phyloP scores from a whole-genome alignment of 2,329 filamentous ascomycete genomes.

The Paraphoma chrysanthemicola region DNA sequence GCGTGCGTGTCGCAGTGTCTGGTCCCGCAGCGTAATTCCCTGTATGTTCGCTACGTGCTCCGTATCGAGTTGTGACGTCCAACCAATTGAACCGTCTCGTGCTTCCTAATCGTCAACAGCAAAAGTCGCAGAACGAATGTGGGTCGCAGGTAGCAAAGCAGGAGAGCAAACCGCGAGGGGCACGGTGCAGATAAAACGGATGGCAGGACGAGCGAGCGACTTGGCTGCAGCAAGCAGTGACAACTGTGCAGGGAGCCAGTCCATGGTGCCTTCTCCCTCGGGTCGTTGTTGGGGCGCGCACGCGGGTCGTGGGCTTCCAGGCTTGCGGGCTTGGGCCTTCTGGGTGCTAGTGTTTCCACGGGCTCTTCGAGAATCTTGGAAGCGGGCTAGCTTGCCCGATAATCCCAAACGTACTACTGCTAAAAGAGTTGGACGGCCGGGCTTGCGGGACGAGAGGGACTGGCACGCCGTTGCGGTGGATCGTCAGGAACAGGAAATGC shows the following conservation, averaged over 20 bases:
- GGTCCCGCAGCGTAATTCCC: not conserved
- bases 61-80: not conserved
- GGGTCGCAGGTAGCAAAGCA: not conserved
- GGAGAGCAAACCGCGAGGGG: not conserved
- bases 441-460: not conserved
- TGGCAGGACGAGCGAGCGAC: conserved; percentile 8
- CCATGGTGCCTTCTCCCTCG: conserved; percentile 6
- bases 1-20: not conserved
- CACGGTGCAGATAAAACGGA: not conserved
- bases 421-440: conserved; percentile 22
- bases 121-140: not conserved
- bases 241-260: conserved; percentile 6
- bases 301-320: conserved; percentile 14
- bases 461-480: not conserved
- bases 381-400: conserved; percentile 17
- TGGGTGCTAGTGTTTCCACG: conserved; percentile 17
- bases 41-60: not conserved
- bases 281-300: conserved; percentile 17
- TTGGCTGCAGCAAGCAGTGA: conserved; percentile 10
- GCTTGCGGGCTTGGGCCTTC: not conserved
- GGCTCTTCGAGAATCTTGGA: conserved; percentile 24
- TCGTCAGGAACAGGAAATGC: not conserved
- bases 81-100: not conserved
- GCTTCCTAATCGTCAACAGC: not conserved
- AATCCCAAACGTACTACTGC: conserved; percentile 19